Evolutionary conservation across 177 flowering plant genomes (phyloP).

Genomic region (Telopea speciosissima): DNA sequence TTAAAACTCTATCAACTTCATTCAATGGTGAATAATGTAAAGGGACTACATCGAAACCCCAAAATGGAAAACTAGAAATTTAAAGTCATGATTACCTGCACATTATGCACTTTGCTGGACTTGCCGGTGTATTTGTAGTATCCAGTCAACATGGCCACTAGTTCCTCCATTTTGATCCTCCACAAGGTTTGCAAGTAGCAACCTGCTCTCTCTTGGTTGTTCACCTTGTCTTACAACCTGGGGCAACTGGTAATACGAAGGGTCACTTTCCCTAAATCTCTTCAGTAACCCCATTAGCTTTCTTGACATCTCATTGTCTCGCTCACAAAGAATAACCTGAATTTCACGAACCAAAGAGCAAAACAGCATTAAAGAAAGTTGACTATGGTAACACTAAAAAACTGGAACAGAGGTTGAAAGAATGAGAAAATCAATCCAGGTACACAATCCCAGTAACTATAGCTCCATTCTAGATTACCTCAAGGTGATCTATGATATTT

Average conservation of each 20-base stretch:
- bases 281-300: constrained; percentile 48
- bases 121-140: constrained; percentile 74
- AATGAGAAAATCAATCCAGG: neutral
- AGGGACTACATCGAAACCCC: no score
- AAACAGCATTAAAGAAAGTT: neutral
- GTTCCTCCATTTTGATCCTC: constrained; percentile 78
- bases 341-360: constrained; percentile 8
- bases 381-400: neutral
- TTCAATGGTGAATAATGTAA: no score
- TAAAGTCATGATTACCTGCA: neutral
- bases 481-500: neutral
- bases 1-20: no score
- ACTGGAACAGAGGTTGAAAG: neutral
- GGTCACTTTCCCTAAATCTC: constrained; percentile 53
- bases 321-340: constrained; percentile 52
- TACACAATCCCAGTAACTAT: neutral
- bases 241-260: constrained; percentile 66
- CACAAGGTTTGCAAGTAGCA: constrained; percentile 68
- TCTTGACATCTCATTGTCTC: constrained; percentile 67
- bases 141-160: constrained; percentile 80
- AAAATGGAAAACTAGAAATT: no score
- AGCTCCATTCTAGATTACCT: neutral
- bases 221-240: constrained; percentile 92
- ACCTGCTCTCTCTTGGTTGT: constrained; percentile 80
- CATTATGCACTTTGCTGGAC: constrained; percentile 69